These are phyloP conservation scores for Rhododendron vialii DNA, from an alignment of 148 eudicot genomes.

Conservation along the genomic window DNA sequence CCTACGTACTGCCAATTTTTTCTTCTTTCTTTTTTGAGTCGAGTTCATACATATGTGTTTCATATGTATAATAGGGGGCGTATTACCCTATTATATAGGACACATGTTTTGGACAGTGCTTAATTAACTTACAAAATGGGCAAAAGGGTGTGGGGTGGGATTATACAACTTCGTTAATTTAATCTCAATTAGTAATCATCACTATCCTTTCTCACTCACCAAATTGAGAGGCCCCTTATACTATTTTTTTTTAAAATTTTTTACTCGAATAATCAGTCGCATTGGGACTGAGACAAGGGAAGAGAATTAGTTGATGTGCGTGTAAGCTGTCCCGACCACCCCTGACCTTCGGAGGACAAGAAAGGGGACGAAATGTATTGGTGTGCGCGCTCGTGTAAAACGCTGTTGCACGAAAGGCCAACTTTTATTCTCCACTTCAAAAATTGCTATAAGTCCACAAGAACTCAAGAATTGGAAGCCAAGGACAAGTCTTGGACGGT, in stretches of 20 bases:
- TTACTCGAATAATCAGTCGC: neutral
- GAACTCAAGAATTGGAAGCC: neutral
- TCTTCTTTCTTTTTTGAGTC: neutral
- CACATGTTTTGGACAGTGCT: neutral
- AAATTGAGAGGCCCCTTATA: neutral
- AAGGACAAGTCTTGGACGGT: neutral
- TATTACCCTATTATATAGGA: neutral
- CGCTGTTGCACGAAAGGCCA: neutral
- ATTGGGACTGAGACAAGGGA: neutral
- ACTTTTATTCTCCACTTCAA: neutral
- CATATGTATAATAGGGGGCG: neutral
- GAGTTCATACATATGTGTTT: neutral
- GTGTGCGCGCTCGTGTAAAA: neutral
- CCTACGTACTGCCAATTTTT: too few relatives aligned
- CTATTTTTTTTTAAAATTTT: too few relatives aligned
- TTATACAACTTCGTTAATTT: neutral
- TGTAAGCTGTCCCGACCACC: too few relatives aligned
- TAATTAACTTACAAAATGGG: neutral
- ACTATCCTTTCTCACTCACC: neutral
- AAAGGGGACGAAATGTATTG: neutral
- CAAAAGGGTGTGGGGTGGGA: neutral
- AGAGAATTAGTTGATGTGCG: too few relatives aligned
- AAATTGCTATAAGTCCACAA: neutral
- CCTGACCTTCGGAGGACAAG: too few relatives aligned
- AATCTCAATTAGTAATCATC: too few relatives aligned